Percentiles rank a stretch among this genome's conserved stretches.
Conservation (phyloP, 2,329 filamentous ascomycete species). For the Aureobasidium sp. region DNA sequence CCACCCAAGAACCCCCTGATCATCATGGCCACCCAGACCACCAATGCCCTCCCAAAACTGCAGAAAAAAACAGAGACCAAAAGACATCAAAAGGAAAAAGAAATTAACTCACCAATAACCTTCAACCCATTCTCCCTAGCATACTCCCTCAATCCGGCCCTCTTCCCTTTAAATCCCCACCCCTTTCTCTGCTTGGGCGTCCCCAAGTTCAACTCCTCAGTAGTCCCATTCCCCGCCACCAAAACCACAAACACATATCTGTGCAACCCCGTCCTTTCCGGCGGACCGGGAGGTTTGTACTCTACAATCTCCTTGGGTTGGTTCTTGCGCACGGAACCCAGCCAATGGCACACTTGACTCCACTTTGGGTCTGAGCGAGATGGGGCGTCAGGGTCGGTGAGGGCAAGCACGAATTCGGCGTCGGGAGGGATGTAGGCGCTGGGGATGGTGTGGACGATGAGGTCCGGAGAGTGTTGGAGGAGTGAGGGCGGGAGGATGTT, state of each 20-base stretch:
- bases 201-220: slow-evolving; percentile 35
- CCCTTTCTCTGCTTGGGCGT: slow-evolving; percentile 45
- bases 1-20: neutral
- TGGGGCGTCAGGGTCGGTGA: slow-evolving; percentile 55
- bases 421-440: neutral
- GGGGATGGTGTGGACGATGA: slow-evolving; percentile 24
- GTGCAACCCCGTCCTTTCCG: slow-evolving; percentile 50
- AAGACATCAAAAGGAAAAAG: neutral
- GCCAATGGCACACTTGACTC: slow-evolving; percentile 54
- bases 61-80: neutral
- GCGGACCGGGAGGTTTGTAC: slow-evolving; percentile 50
- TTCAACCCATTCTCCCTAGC: slow-evolving; percentile 42
- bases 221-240: slow-evolving; percentile 39
- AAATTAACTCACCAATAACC: slow-evolving; percentile 37
- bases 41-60: neutral
- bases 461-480: slow-evolving; percentile 36
- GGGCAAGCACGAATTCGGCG: slow-evolving; percentile 36
- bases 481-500: slow-evolving; percentile 46
- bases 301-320: slow-evolving; percentile 36
- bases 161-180: slow-evolving; percentile 48
- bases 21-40: neutral
- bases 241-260: slow-evolving; percentile 52
- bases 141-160: slow-evolving; percentile 47
- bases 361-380: slow-evolving; percentile 47
- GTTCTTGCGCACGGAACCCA: slow-evolving; percentile 32